Percentiles rank a stretch among this genome's conserved stretches.
phyloP scores from a whole-genome alignment of 305 asterid genomes.

The Fraxinus velutina region DNA sequence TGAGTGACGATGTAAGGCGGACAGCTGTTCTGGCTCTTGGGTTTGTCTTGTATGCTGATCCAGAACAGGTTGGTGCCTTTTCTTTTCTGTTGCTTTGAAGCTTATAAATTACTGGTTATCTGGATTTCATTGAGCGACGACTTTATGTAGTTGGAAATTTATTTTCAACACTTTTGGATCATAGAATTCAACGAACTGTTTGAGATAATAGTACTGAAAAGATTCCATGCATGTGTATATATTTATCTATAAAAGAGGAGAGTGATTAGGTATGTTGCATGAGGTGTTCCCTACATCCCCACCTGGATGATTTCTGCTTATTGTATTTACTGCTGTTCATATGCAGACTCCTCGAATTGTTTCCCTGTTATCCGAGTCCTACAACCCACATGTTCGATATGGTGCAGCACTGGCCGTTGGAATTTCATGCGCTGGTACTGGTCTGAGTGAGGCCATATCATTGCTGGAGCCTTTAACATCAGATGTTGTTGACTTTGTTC shows the following conservation, averaged over 20 bases:
- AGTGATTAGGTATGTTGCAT: neutral
- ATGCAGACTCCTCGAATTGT: constrained; percentile 86
- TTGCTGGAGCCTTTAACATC: constrained; percentile 91
- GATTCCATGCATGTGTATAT: neutral
- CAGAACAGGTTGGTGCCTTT: constrained; percentile 71
- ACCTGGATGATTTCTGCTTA: constrained; percentile 5
- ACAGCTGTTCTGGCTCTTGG: constrained; percentile 98
- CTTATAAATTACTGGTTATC: neutral
- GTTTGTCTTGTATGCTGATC: constrained; percentile 77
- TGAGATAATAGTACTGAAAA: neutral
- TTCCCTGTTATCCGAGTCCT: constrained; percentile 75
- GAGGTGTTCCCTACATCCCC: neutral
- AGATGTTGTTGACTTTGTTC: constrained; percentile 91
- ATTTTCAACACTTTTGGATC: neutral
- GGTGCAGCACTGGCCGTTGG: constrained; percentile 99
- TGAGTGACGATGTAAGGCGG: constrained; percentile 90
- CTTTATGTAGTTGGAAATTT: neutral
- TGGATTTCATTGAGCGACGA: neutral
- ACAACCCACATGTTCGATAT: constrained; percentile 90
- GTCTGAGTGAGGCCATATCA: constrained; percentile 96
- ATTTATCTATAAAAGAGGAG: neutral
- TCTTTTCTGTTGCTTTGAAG: neutral
- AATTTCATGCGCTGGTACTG: constrained; percentile 97
- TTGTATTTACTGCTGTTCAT: constrained; percentile 21
- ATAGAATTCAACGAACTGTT: neutral